These are phyloP conservation scores for Lactarius hengduanensis DNA, from an alignment of 768 basidiomycete genomes.

Conservation along the genomic window DNA sequence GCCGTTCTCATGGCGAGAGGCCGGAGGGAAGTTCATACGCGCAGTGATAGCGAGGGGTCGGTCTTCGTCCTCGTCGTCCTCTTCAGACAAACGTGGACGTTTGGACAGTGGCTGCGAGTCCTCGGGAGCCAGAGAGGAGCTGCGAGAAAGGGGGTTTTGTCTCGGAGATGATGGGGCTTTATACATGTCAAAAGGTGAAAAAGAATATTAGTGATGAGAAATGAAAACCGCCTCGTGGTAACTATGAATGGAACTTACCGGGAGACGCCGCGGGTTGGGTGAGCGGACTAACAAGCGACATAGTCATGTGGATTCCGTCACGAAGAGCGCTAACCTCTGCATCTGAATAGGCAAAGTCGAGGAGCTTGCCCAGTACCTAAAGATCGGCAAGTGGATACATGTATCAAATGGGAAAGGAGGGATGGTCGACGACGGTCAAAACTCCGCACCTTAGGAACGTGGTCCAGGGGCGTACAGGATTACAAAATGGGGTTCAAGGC, in stretches of 20 bases:
- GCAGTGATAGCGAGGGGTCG: constrained; percentile 37
- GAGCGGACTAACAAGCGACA: constrained; percentile 49
- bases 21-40: constrained; percentile 30
- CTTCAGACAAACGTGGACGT: constrained; percentile 30
- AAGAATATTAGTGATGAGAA: constrained; percentile 27
- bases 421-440: constrained; percentile 21
- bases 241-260: constrained; percentile 41
- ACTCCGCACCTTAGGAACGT: constrained; percentile 28
- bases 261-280: constrained; percentile 48
- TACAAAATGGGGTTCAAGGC: constrained; percentile 10
- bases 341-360: constrained; percentile 79
- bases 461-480: constrained; percentile 2
- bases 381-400: constrained; percentile 3
- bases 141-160: constrained; percentile 24
- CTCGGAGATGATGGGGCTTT: constrained; percentile 36
- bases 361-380: constrained; percentile 71
- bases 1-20: constrained; percentile 23
- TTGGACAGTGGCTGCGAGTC: constrained; percentile 52
- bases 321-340: constrained; percentile 66
- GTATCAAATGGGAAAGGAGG: constrained; percentile 9
- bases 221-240: constrained; percentile 28
- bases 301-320: constrained; percentile 62
- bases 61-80: constrained; percentile 30
- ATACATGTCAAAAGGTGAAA: constrained; percentile 24
- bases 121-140: constrained; percentile 50